These are phyloP conservation scores for Cercospora zeae-maydis DNA, from an alignment of 2,329 filamentous ascomycete genomes.

Conservation along the genomic window DNA sequence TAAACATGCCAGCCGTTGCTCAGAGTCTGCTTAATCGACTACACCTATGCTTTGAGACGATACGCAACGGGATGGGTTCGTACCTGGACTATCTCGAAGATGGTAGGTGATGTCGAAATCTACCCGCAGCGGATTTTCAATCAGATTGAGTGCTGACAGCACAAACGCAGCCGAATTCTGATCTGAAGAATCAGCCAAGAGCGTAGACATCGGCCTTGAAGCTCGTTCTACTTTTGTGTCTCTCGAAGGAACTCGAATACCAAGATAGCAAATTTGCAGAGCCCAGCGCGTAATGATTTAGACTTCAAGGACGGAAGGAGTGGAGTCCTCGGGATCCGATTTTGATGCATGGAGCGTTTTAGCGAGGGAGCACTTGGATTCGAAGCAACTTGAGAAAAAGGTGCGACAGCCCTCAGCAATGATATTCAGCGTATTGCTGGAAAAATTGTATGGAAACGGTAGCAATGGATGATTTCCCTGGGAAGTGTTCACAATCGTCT, in stretches of 20 bases:
- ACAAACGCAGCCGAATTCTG: neutral
- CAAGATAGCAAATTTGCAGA: neutral
- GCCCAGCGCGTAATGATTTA: neutral
- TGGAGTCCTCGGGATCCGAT: neutral
- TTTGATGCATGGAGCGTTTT: neutral
- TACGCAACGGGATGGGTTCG: neutral
- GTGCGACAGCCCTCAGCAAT: neutral
- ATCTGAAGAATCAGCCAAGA: neutral
- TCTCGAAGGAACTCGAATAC: neutral
- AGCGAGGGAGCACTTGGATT: neutral
- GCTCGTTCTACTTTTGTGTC: too few species aligned
- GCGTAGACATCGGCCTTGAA: neutral
- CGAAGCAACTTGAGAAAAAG: neutral
- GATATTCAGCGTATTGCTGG: neutral
- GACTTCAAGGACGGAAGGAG: neutral
- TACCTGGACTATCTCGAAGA: slow-evolving; percentile 5
- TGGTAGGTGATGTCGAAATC: neutral
- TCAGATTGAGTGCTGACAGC: neutral
- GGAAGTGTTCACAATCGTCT: neutral
- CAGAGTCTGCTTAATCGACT: slow-evolving; percentile 5
- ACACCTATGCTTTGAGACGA: neutral
- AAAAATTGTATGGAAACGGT: neutral
- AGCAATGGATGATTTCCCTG: neutral
- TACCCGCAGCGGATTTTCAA: neutral
- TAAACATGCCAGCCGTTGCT: slow-evolving; percentile 2